Evolutionary conservation across 768 basidiomycete genomes (phyloP).

Genomic region (Artomyces pyxidatus): DNA sequence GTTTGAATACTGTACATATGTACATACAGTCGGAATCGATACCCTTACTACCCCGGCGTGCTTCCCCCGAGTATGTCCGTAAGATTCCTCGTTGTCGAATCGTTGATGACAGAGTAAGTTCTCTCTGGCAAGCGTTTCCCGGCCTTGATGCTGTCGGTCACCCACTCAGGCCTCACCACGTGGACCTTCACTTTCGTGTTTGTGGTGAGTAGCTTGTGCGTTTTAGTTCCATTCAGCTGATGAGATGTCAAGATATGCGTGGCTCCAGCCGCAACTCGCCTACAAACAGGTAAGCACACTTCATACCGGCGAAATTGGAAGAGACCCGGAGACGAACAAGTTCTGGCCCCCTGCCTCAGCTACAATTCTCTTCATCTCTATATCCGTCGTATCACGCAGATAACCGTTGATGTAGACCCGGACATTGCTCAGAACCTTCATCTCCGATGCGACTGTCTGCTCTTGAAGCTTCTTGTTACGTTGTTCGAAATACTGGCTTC

Average conservation of each 20-base stretch:
- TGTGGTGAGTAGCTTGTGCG: slow-evolving; percentile 49
- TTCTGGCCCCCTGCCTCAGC: slow-evolving; percentile 57
- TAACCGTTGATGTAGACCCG: slow-evolving; percentile 68
- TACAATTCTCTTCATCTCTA: slow-evolving; percentile 68
- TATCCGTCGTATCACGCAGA: slow-evolving; percentile 63
- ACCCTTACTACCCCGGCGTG: too few relatives aligned
- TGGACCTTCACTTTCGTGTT: slow-evolving; percentile 42
- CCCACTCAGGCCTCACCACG: slow-evolving; percentile 73
- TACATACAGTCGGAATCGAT: too few relatives aligned
- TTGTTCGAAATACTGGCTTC: slow-evolving; percentile 15
- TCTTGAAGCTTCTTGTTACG: slow-evolving; percentile 22
- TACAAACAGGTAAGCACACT: slow-evolving; percentile 19
- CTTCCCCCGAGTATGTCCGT: slow-evolving; percentile 27
- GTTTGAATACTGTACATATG: too few relatives aligned
- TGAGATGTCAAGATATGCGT: slow-evolving; percentile 78
- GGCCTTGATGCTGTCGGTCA: slow-evolving; percentile 53
- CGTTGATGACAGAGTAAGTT: slow-evolving; percentile 42
- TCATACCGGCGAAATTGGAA: neutral
- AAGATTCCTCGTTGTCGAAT: slow-evolving; percentile 29
- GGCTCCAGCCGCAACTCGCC: slow-evolving; percentile 48
- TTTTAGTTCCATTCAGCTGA: slow-evolving; percentile 63
- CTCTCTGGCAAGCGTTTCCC: slow-evolving; percentile 57
- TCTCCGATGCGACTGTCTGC: slow-evolving; percentile 17
- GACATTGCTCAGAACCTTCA: slow-evolving; percentile 31
- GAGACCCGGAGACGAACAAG: slow-evolving; percentile 33